Evolutionary conservation across 2,329 filamentous ascomycete species (phyloP).

Genomic region (Penicillium sp.): DNA sequence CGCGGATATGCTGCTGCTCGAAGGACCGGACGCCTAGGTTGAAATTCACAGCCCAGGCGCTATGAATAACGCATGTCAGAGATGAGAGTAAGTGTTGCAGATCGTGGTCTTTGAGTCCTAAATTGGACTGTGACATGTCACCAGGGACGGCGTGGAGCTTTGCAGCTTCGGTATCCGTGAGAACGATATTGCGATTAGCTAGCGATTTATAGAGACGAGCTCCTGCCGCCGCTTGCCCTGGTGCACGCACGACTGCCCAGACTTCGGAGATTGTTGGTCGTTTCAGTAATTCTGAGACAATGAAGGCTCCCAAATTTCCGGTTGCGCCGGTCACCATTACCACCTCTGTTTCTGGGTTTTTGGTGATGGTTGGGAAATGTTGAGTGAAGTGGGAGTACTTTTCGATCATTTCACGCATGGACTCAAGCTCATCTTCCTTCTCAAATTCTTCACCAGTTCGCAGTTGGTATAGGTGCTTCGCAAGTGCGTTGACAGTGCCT

Average conservation of each 20-base stretch:
- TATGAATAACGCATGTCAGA: constrained; percentile 58
- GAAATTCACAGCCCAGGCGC: constrained; percentile 68
- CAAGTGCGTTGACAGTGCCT: constrained; percentile 51
- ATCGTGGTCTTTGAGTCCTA: constrained; percentile 53
- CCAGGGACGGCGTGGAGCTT: constrained; percentile 52
- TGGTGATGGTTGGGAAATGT: constrained; percentile 26
- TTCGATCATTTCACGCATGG: constrained; percentile 50
- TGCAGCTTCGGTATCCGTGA: constrained; percentile 22
- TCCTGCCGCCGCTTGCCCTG: constrained; percentile 39
- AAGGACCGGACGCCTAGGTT: constrained; percentile 58
- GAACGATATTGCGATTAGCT: constrained; percentile 33
- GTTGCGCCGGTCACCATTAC: constrained; percentile 63
- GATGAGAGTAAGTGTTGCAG: constrained; percentile 42
- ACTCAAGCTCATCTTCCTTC: constrained; percentile 42
- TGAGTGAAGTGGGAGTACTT: constrained; percentile 44
- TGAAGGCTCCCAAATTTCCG: constrained; percentile 63
- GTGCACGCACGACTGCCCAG: constrained; percentile 57
- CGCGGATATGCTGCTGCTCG: constrained; percentile 54
- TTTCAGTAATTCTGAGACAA: constrained; percentile 50
- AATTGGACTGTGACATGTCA: constrained; percentile 46
- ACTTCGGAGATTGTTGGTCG: constrained; percentile 45
- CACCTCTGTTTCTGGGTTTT: constrained; percentile 28
- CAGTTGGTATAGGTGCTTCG: constrained; percentile 48
- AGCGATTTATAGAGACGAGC: constrained; percentile 50
- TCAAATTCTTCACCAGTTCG: constrained; percentile 38